Base-by-base conservation (phyloP, 1,284 basidiomycete species). In the Cutaneotrichosporon arboriforme region DNA sequence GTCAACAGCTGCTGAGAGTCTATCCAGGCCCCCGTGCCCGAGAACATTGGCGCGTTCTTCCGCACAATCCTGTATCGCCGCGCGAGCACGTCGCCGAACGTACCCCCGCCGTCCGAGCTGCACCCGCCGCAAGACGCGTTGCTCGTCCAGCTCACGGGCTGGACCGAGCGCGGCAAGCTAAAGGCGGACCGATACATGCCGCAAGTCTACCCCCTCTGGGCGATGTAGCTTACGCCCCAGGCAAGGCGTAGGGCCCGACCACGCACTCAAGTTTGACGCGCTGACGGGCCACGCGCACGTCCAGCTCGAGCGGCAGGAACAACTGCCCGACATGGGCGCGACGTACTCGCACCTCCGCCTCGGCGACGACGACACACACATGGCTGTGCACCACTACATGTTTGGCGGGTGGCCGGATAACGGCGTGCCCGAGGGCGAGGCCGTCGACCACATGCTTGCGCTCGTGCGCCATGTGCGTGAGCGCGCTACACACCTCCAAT, bases 381-480 rank as follows among this genome's bases (percentile, higher is more conserved):
- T 65, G 36, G 39, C 20, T 4, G 35, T 73, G 7, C 52, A 55
- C 41, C 72, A 74, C 58, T 74, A 70, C 52, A 59, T 61, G 36
- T 74, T 68, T 46, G 57, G 63, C n/a, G 63, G 59, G 15, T 74
- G 72, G 72, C 70, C 70, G 4, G 72, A 74, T 55, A 66, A 69
- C 52, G 72, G 72, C 12, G 68, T 71, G 31, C 72, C 72, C 0
- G 21, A 45, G 15, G 70, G 68, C 23, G 36, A 58, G 37, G 59
- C 42, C 4, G 55, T 71, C 1, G 40, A 60, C n/a, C 59, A 60
- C 3, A 49, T 74, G 31, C 46, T 54, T 20, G 35, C 39, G 31
- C 52, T 73, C 36, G 57, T 72, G 9, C 18, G 37, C 26, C 59
- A 63, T 40, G 55, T 72, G 48, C 43, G 40, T n/a, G 31, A 43